These are phyloP conservation scores for Cucurbita pepo DNA, from an alignment of 306 rosid genomes.

Conservation along the genomic window DNA sequence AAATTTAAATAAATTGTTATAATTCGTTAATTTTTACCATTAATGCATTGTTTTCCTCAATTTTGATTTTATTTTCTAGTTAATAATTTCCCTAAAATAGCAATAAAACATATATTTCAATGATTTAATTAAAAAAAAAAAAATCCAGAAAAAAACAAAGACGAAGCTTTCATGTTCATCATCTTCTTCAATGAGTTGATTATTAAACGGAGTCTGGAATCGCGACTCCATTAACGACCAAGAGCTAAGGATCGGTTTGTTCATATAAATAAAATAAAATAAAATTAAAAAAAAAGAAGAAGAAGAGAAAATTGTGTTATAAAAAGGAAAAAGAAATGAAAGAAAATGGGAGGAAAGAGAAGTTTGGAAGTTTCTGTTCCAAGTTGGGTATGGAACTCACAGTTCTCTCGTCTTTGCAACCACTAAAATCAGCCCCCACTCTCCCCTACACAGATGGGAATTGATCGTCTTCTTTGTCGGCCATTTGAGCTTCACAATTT, in stretches of 20 bases:
- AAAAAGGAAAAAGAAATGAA: not conserved
- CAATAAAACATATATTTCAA: too few relatives aligned
- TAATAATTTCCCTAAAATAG: too few relatives aligned
- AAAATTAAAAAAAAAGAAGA: too few relatives aligned
- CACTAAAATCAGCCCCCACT: slow-evolving; percentile 9
- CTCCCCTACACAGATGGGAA: slow-evolving; percentile 1
- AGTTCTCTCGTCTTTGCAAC: slow-evolving; percentile 9
- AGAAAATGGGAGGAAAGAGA: not conserved
- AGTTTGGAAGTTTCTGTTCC: not conserved
- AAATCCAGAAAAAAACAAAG: not conserved
- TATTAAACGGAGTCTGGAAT: not conserved
- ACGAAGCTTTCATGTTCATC: not conserved
- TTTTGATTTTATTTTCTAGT: too few relatives aligned
- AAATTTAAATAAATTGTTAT: too few relatives aligned
- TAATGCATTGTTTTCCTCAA: too few relatives aligned
- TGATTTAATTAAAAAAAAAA: too few relatives aligned
- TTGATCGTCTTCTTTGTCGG: slow-evolving; percentile 5
- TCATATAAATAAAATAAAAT: not conserved
- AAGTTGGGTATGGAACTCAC: slow-evolving; percentile 1
- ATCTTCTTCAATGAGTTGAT: not conserved
- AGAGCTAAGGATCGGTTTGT: not conserved
- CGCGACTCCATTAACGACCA: not conserved
- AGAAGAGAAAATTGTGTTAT: not conserved
- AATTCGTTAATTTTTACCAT: too few relatives aligned
- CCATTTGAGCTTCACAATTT: not conserved